Base-by-base conservation (phyloP, 495 filamentous ascomycete species). In the Talaromyces wortmannii region DNA sequence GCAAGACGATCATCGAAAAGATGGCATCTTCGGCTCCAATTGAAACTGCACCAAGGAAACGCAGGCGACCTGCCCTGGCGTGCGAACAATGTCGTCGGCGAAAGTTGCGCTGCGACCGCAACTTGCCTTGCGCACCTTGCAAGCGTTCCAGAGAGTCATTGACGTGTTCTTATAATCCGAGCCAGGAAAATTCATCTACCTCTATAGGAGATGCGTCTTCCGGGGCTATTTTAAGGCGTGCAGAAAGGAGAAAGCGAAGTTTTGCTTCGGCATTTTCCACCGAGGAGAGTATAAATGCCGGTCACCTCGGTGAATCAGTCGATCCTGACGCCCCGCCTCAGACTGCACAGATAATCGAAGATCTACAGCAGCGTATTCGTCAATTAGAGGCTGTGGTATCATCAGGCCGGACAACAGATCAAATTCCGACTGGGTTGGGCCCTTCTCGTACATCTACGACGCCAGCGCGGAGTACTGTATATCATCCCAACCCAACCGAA, bases 21-120 rank as follows among this genome's bases (percentile, higher is more conserved):
- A 40, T 50, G 48, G 31, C n/a, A 10, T n/a, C 31, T 40, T 31
- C 29, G 33, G 16, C 29, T 17, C 31, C 31, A 50, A n/a, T 29
- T 31, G 30, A 50, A 13, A 33, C 48, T 36, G 33, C 33, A 50
- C 31, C 53, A 52, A 61, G 68, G 44, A 71, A 71, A 31, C 69
- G 69, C 31, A 63, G 73, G 0, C 68, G 76, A 18, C 74, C 74
- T 6, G 68, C 72, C 10, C 61, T 66, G 5, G 71, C 75, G 0
- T 79, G 75, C 59, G 64, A 70, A 48, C 67, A 72, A 52, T 78
- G 75, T 53, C 70, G 74, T 7, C 63, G 52, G 6, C 68, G 69
- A 45, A 79, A 79, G 58, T 63, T 77, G 30, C 71, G 71, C 50
- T 79, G 75, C 57, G 76, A 78, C 57, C 67, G 70, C 16, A 57